These are phyloP conservation scores for Boletus rex-veris DNA, from an alignment of 768 basidiomycete species.

Conservation along the genomic window DNA sequence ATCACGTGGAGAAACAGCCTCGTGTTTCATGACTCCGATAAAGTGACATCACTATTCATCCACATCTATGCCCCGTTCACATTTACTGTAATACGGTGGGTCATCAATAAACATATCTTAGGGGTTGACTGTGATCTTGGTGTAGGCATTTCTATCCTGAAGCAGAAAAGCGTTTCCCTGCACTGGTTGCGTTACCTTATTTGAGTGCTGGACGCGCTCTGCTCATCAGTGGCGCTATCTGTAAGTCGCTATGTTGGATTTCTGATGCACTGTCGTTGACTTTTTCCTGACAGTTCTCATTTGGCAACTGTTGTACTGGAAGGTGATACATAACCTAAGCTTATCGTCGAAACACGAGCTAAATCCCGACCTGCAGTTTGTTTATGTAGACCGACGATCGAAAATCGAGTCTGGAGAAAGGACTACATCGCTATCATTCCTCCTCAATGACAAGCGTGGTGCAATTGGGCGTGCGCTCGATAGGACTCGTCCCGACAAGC, in stretches of 20 bases:
- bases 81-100: conserved; percentile 86
- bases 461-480: conserved; percentile 72
- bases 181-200: conserved; percentile 63
- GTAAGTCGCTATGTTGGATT: conserved; percentile 44
- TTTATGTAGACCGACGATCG: conserved; percentile 79
- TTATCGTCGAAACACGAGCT: neutral
- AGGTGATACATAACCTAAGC: conserved; percentile 42
- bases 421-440: conserved; percentile 83
- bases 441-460: conserved; percentile 85
- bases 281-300: conserved; percentile 60
- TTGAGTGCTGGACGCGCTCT: conserved; percentile 70
- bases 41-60: conserved; percentile 92
- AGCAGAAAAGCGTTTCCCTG: conserved; percentile 81
- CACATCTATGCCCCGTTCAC: conserved; percentile 92
- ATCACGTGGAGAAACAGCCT: conserved; percentile 98
- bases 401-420: conserved; percentile 93
- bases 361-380: conserved; percentile 48
- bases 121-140: conserved; percentile 2
- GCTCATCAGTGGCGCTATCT: conserved; percentile 77
- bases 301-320: conserved; percentile 96
- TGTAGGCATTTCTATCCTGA: conserved; percentile 84
- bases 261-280: conserved; percentile 5
- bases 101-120: conserved; percentile 4
- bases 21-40: conserved; percentile 96
- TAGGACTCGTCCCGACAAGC: conserved; percentile 54